phyloP scores from a whole-genome alignment of 2,329 filamentous ascomycete species.

The Colletotrichum navitas region DNA sequence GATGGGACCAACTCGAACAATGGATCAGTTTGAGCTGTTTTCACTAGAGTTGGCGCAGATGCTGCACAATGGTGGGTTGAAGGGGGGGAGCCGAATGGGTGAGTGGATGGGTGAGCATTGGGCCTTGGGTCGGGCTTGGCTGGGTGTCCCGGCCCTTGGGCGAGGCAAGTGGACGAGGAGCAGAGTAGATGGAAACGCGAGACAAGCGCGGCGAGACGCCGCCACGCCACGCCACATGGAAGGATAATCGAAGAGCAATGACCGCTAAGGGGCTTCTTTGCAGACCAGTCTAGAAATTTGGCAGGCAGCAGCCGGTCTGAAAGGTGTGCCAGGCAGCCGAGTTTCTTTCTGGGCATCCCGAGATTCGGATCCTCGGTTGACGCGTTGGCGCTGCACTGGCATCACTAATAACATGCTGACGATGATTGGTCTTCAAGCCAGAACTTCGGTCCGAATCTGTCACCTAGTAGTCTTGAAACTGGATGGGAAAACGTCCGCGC shows the following conservation, averaged over 20 bases:
- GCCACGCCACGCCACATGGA: constrained; percentile 32
- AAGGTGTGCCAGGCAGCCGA: constrained; percentile 10
- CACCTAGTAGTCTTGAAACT: constrained; percentile 35
- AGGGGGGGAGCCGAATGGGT: neutral
- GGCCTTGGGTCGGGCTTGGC: constrained; percentile 27
- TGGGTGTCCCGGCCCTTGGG: constrained; percentile 22
- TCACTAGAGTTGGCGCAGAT: constrained; percentile 1
- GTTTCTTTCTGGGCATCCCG: constrained; percentile 26
- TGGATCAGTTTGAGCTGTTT: constrained; percentile 11
- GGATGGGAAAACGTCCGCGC: constrained; percentile 31
- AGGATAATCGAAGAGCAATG: constrained; percentile 19
- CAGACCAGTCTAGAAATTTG: constrained; percentile 30
- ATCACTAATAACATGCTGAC: constrained; percentile 1
- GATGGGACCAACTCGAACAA: constrained; percentile 31
- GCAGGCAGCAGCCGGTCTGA: constrained; percentile 2
- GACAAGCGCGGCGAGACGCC: constrained; percentile 37
- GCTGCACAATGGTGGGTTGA: neutral
- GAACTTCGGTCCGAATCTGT: constrained; percentile 26
- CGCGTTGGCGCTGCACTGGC: constrained; percentile 31
- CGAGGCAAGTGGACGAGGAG: constrained; percentile 21
- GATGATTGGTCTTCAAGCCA: constrained; percentile 16
- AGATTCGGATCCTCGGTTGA: constrained; percentile 33
- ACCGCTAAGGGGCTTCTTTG: constrained; percentile 33
- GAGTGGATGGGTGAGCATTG: constrained; percentile 29
- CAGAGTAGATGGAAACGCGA: constrained; percentile 4